Conservation (phyloP, 495 filamentous ascomycete genomes). For the Copromyces sp. region DNA sequence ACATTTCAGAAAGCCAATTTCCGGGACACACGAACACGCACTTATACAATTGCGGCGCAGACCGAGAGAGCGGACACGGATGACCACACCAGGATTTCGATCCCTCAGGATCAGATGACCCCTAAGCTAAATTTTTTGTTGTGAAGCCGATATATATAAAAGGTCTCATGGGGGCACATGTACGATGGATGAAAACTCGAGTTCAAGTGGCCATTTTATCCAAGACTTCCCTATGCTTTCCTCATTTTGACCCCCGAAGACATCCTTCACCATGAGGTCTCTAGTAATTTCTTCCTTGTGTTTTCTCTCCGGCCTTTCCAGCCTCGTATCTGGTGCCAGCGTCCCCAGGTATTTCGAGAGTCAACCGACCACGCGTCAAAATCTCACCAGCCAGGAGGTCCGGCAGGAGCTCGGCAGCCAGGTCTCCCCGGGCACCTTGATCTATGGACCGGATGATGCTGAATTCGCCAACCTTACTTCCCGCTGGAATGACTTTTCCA, state of each 20-base stretch:
- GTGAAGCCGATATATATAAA: not conserved
- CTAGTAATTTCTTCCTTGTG: conserved; percentile 1
- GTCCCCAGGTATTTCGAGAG: not conserved
- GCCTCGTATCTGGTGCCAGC: conserved; percentile 2
- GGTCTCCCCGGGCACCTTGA: conserved; percentile 1
- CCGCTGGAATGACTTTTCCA: conserved; percentile 1
- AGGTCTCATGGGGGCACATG: not conserved
- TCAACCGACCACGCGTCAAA: not conserved
- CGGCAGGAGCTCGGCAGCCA: not conserved
- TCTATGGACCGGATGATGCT: conserved; percentile 2
- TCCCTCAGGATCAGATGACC: not conserved
- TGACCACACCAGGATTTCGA: not conserved
- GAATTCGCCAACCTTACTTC: not conserved
- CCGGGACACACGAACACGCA: no score
- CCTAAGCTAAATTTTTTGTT: not conserved
- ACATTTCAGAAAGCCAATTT: no score
- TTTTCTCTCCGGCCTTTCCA: conserved; percentile 1
- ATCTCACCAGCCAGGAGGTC: not conserved
- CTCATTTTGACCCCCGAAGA: not conserved
- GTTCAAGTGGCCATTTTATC: no score
- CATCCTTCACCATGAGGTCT: conserved; percentile 1
- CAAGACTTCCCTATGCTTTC: not conserved
- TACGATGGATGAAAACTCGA: not conserved
- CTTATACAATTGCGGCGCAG: no score
- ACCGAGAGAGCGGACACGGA: not conserved